Conservation (phyloP, 192 early-diverging fungal genomes). For the Backusella circina region DNA sequence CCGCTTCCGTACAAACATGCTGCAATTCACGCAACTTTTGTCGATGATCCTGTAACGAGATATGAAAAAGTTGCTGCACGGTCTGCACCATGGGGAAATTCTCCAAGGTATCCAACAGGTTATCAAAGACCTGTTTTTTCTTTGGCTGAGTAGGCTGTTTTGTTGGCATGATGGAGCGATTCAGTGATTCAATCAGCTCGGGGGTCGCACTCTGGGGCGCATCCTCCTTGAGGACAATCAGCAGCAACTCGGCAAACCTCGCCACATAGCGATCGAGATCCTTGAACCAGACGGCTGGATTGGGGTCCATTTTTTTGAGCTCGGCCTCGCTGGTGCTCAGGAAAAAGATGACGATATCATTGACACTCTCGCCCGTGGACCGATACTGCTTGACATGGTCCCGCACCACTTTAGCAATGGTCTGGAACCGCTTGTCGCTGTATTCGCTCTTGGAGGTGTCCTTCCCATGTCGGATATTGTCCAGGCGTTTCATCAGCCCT, state of each 20-base stretch:
- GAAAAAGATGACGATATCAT: conserved; percentile 45
- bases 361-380: conserved; percentile 35
- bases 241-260: conserved; percentile 43
- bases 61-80: conserved; percentile 41
- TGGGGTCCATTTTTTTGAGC: conserved; percentile 26
- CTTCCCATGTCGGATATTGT: conserved; percentile 43
- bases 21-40: conserved; percentile 39
- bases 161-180: conserved; percentile 6
- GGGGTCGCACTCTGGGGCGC: conserved; percentile 26
- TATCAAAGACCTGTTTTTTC: not conserved
- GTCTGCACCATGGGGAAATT: conserved; percentile 18
- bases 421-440: conserved; percentile 41
- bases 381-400: conserved; percentile 37
- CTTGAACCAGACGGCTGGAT: conserved; percentile 35
- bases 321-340: conserved; percentile 36
- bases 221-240: conserved; percentile 40
- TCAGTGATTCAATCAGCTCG: conserved; percentile 26
- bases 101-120: not conserved
- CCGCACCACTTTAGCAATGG: conserved; percentile 31
- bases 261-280: conserved; percentile 41
- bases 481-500: conserved; percentile 35
- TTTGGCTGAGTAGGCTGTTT: not conserved
- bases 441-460: conserved; percentile 40
- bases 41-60: conserved; percentile 29
- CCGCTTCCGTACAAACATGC: conserved; percentile 40